These are phyloP conservation scores for Paramecium octaurelia DNA, from an alignment of 73 alveolate species.

Conservation along the genomic window DNA sequence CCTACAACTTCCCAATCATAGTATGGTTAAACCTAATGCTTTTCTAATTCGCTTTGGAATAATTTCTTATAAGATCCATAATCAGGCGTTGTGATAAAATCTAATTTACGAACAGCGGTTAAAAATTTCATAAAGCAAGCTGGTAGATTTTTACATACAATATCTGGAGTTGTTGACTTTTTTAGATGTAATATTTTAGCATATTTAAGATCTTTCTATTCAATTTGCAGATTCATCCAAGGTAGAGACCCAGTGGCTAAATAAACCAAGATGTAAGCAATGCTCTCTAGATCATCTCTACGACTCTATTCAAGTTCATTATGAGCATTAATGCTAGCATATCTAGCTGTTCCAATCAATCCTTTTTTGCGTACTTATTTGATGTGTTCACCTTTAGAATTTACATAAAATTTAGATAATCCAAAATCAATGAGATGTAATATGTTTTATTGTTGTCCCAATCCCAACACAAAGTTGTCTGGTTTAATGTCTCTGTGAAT, in stretches of 20 bases:
- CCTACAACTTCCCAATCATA: constrained; percentile 33
- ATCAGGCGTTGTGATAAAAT: constrained; percentile 34
- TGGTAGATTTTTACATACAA: background rate
- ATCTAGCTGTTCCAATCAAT: constrained; percentile 81
- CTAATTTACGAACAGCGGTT: background rate
- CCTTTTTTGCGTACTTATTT: constrained; percentile 69
- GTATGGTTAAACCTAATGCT: background rate
- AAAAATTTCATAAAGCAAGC: background rate
- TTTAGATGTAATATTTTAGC: constrained; percentile 40
- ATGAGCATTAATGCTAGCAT: constrained; percentile 75
- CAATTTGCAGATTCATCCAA: constrained; percentile 65
- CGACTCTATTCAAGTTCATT: constrained; percentile 73
- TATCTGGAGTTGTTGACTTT: background rate
- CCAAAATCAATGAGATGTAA: constrained; percentile 64
- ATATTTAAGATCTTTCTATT: constrained; percentile 59
- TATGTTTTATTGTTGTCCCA: constrained; percentile 9
- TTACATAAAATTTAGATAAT: constrained; percentile 56
- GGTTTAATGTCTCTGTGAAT: constrained; percentile 71
- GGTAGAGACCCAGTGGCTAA: constrained; percentile 68
- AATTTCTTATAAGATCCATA: constrained; percentile 16
- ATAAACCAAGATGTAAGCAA: constrained; percentile 73
- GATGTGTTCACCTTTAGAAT: constrained; percentile 72
- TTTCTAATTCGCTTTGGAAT: constrained; percentile 10
- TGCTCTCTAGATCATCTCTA: constrained; percentile 82
- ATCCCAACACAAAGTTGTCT: constrained; percentile 64